These are phyloP conservation scores for Beta macrorhiza DNA, from an alignment of 179 eudicot species.

Conservation along the genomic window DNA sequence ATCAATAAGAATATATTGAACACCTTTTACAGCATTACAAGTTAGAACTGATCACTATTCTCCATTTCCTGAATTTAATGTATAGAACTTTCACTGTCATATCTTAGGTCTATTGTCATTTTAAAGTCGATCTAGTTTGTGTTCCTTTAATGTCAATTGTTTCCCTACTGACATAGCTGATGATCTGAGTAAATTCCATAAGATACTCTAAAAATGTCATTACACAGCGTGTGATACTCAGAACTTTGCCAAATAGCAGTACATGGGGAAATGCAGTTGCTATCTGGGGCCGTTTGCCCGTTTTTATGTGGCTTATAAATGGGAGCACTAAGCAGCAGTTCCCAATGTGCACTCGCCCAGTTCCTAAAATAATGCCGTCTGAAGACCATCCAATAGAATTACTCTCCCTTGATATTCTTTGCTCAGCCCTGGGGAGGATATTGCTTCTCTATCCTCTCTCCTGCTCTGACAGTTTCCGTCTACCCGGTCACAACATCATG, in stretches of 20 bases:
- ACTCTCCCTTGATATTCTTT: neutral
- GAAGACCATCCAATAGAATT: neutral
- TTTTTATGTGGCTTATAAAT: neutral
- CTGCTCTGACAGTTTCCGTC: too few species aligned
- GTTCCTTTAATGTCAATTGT: neutral
- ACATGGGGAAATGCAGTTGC: neutral
- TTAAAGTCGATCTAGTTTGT: neutral
- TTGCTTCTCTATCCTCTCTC: too few species aligned
- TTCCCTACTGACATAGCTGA: neutral
- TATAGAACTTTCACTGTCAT: neutral
- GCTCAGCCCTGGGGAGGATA: neutral
- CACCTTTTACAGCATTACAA: neutral
- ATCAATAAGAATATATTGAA: neutral
- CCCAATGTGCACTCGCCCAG: neutral
- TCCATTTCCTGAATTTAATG: neutral
- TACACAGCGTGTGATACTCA: neutral
- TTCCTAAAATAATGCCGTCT: neutral
- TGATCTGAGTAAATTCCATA: too few species aligned
- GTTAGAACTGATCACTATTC: neutral
- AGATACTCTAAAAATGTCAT: neutral
- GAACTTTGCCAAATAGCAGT: neutral
- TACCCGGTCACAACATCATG: too few species aligned
- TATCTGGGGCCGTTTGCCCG: neutral
- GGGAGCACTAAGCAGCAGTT: neutral
- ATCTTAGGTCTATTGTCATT: neutral